Evolutionary conservation across 2,329 filamentous ascomycete genomes (phyloP).

Genomic region (Alternaria hordeiaustralica): DNA sequence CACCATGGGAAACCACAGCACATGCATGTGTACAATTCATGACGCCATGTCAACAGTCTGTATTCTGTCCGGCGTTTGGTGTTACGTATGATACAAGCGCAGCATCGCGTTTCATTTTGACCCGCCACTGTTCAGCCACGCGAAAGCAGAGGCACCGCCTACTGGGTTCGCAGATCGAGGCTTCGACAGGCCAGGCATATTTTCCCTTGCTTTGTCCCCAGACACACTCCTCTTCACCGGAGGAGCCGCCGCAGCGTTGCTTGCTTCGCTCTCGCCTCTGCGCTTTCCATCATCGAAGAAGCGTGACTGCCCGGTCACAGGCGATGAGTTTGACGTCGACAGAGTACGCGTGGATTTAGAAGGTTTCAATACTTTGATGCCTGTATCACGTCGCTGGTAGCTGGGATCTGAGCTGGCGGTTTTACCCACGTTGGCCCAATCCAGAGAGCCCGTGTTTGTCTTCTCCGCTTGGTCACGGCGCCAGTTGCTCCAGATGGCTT

Average conservation of each 20-base stretch:
- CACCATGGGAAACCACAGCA: not conserved
- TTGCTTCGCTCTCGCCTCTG: slow-evolving; percentile 32
- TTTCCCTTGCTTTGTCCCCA: slow-evolving; percentile 48
- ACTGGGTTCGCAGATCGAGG: slow-evolving; percentile 78
- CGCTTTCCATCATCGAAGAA: slow-evolving; percentile 59
- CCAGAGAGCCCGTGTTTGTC: slow-evolving; percentile 48
- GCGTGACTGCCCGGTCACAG: slow-evolving; percentile 49
- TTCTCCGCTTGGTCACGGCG: slow-evolving; percentile 51
- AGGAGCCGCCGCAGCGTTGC: slow-evolving; percentile 12
- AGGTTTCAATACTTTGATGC: slow-evolving; percentile 91
- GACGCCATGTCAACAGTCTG: not conserved
- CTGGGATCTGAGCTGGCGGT: slow-evolving; percentile 62
- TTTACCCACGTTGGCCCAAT: slow-evolving; percentile 63
- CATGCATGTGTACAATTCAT: not conserved
- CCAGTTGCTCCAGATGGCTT: slow-evolving; percentile 59
- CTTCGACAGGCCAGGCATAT: slow-evolving; percentile 49
- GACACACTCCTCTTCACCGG: slow-evolving; percentile 39
- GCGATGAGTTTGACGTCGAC: slow-evolving; percentile 42
- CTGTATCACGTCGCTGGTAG: slow-evolving; percentile 73
- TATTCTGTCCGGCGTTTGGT: not conserved
- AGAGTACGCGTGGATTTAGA: slow-evolving; percentile 66
- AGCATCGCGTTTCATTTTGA: slow-evolving; percentile 26
- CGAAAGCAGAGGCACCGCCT: slow-evolving; percentile 90
- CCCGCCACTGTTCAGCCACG: slow-evolving; percentile 74
- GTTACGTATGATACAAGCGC: not conserved